These are phyloP conservation scores for Oldenlandia corymbosa DNA, from an alignment of 257 asterid species.

Conservation along the genomic window DNA sequence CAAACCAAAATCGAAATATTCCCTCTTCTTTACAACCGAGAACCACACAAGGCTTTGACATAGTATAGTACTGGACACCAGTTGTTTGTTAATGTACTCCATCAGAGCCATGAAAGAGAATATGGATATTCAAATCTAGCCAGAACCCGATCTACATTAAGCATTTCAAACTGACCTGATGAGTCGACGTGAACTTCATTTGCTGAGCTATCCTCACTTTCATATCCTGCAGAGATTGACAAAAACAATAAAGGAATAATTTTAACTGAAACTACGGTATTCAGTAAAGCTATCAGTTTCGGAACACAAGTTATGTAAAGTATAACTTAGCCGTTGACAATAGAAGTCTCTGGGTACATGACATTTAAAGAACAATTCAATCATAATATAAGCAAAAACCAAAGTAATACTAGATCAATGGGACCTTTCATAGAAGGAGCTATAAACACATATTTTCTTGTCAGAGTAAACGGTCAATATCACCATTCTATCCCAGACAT, in stretches of 20 bases:
- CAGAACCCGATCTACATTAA: not conserved
- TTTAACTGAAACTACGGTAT: slow-evolving; percentile 5
- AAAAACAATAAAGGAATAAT: slow-evolving; percentile 13
- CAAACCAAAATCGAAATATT: too few species aligned
- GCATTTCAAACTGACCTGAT: slow-evolving; percentile 50
- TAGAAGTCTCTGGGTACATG: not conserved
- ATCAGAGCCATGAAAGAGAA: too few species aligned
- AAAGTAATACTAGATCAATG: too few species aligned
- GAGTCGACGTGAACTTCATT: slow-evolving; percentile 77
- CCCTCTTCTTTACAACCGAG: not conserved
- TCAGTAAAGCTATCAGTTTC: not conserved
- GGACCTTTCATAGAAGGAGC: too few species aligned
- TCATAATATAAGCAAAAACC: not conserved
- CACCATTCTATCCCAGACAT: not conserved
- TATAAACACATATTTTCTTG: too few species aligned
- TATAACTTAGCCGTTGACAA: not conserved
- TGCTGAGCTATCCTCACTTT: slow-evolving; percentile 82
- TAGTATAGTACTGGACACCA: not conserved
- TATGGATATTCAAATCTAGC: too few species aligned
- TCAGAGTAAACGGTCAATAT: not conserved
- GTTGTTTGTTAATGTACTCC: not conserved
- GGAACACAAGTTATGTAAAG: not conserved
- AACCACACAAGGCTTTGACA: not conserved
- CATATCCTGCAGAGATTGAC: slow-evolving; percentile 56
- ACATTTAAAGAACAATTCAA: not conserved